Percentiles rank a stretch among this genome's conserved stretches.
Evolutionary conservation across 2,329 filamentous ascomycete species (phyloP).

Genomic region (Botrytis tulipae): DNA sequence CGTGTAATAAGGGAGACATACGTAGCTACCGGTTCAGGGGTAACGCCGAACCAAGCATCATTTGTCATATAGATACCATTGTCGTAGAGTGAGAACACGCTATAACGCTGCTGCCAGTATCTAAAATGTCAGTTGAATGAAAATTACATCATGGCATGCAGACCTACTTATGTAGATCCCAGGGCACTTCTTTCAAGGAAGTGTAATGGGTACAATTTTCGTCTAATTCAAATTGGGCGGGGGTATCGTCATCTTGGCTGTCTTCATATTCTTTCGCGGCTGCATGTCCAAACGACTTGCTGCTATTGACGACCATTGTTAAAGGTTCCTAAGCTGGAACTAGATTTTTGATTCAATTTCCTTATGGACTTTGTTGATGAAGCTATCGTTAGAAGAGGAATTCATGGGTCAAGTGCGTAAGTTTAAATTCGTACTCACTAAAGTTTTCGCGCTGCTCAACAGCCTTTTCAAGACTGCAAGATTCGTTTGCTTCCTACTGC

Average conservation of each 20-base stretch:
- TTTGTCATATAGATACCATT: slow-evolving; percentile 88
- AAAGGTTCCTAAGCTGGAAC: background rate
- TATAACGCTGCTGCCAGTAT: slow-evolving; percentile 87
- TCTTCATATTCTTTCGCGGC: background rate
- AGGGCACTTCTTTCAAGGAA: slow-evolving; percentile 67
- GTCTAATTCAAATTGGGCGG: slow-evolving; percentile 46
- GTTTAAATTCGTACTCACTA: background rate
- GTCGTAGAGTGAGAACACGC: slow-evolving; percentile 84
- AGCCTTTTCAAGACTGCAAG: background rate
- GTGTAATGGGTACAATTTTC: slow-evolving; percentile 75
- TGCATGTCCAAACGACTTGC: background rate
- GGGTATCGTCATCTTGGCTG: background rate
- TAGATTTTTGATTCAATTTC: background rate
- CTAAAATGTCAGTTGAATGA: slow-evolving; percentile 45
- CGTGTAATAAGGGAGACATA: slow-evolving; percentile 43
- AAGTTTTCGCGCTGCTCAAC: background rate
- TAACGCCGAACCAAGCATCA: slow-evolving; percentile 95
- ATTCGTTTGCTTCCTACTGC: background rate
- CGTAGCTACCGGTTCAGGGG: slow-evolving; percentile 86
- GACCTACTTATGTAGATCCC: slow-evolving; percentile 77
- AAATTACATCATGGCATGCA: background rate
- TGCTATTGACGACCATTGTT: slow-evolving; percentile 8
- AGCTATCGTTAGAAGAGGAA: background rate
- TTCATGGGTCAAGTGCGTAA: background rate
- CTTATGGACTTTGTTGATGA: background rate